Base-by-base conservation (phyloP, 2,329 filamentous ascomycete species). In the Aspergillus vadensis region DNA sequence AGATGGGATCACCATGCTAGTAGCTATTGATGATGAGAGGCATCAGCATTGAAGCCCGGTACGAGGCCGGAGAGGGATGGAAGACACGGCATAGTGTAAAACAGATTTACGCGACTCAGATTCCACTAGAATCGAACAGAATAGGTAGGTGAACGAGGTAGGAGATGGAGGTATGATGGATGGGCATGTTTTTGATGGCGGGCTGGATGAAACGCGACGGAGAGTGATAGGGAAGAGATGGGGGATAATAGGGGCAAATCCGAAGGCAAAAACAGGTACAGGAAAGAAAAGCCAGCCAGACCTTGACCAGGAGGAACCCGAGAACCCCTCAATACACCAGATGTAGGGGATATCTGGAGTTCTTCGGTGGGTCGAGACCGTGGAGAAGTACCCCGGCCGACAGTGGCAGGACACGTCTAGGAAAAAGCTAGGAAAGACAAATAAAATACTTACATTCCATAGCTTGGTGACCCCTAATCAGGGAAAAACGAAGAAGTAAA, bases 361-460 rank as follows among this genome's bases (percentile, higher is more conserved):
- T 63, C 65, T 69, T 62, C 68, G 70, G 75, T 77, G 74, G 74
- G 74, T 77, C 74, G 73, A 77, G 64, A 65, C 67, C 69, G 72
- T 72, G 70, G 72, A 74, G 71, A 76, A 73, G 74, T 75, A 76
- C 71, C 67, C 72, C 70, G 70, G 69, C 68, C 67, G 70, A 69
- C 66, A 70, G 66, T 60, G 71, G 65, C 70, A 70, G 64, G 64
- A 71, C 67, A 72, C 67, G 69, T 65, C 65, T 70, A 36, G 32
- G 57, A 61, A 52, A 65, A 47, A 63, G 61, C 62, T 61, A 67
- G 61, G 68, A 65, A 70, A 69, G 66, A 70, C 70, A 68, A 76
- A 71, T 69, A 70, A 68, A 65, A 68, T 70, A 85, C 83, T 84
- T 77, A 86, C 85, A 82, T 79, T 85, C 83, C 84, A 86, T 86